phyloP scores from a whole-genome alignment of 306 rosid species.

The Lathyrus tuberosus region DNA sequence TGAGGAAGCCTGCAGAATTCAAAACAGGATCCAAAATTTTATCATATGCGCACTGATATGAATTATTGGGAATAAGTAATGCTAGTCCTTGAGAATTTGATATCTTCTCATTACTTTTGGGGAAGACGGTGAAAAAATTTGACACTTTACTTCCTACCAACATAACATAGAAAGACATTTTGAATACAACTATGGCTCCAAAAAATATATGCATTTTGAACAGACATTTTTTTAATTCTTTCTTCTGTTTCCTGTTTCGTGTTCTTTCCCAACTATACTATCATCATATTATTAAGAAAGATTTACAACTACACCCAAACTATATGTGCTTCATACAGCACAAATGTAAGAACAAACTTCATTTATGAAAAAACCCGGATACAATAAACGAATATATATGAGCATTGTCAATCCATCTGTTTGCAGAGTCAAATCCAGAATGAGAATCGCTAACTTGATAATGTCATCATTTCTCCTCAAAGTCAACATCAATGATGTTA shows the following conservation, averaged over 20 bases:
- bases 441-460: neutral
- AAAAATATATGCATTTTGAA: slow-evolving; percentile 13
- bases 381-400: slow-evolving; percentile 1
- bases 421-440: slow-evolving; percentile 30
- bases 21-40: too few relatives aligned
- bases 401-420: slow-evolving; percentile 16
- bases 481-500: slow-evolving; percentile 86
- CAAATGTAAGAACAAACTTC: slow-evolving; percentile 26
- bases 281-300: slow-evolving; percentile 25
- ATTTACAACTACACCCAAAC: slow-evolving; percentile 39
- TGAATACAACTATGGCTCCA: too few relatives aligned
- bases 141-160: neutral
- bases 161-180: too few relatives aligned
- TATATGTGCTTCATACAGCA: slow-evolving; percentile 24
- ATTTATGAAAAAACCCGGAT: neutral
- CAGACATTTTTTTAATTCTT: neutral
- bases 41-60: too few relatives aligned
- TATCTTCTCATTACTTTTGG: neutral
- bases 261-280: slow-evolving; percentile 21
- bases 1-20: too few relatives aligned
- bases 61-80: neutral
- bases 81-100: neutral
- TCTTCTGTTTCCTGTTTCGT: neutral
- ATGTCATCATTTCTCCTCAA: slow-evolving; percentile 82
- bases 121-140: neutral